Conservation (phyloP, 129 eudicot genomes). For the Tagetes patula region DNA sequence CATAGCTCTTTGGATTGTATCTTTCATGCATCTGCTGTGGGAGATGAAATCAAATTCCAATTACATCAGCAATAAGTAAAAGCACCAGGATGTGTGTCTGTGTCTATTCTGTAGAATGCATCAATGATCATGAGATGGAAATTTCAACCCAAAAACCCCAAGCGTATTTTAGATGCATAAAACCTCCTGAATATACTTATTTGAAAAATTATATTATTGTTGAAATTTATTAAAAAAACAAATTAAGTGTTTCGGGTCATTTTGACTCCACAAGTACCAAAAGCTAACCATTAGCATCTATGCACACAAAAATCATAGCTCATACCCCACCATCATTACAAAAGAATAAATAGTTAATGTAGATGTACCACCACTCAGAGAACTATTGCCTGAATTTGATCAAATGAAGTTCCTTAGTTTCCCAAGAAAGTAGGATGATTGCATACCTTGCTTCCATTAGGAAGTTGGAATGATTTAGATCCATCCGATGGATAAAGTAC, state of each 20-base stretch:
- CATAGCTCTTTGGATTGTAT: constrained; percentile 42
- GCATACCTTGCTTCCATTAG: constrained; percentile 50
- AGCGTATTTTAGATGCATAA: neutral
- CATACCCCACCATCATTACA: neutral
- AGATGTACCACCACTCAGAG: neutral
- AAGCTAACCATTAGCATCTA: neutral
- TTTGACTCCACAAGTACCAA: neutral
- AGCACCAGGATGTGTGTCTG: neutral
- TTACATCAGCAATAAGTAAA: constrained; percentile 3
- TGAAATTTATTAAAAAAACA: neutral
- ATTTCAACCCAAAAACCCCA: neutral
- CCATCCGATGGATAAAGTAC: constrained; percentile 35
- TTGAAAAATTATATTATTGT: neutral
- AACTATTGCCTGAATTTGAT: neutral
- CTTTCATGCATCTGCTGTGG: constrained; percentile 41
- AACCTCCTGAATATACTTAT: neutral
- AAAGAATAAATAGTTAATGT: neutral
- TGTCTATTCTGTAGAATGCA: neutral
- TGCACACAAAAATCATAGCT: neutral
- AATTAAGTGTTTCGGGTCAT: neutral
- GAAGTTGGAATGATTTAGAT: constrained; percentile 33
- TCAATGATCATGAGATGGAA: neutral
- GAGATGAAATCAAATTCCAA: neutral
- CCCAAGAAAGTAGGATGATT: constrained; percentile 14
- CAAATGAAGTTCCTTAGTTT: constrained; percentile 10